Evolutionary conservation across 2,329 filamentous ascomycete species (phyloP).

Genomic region (Bertia moriformis): DNA sequence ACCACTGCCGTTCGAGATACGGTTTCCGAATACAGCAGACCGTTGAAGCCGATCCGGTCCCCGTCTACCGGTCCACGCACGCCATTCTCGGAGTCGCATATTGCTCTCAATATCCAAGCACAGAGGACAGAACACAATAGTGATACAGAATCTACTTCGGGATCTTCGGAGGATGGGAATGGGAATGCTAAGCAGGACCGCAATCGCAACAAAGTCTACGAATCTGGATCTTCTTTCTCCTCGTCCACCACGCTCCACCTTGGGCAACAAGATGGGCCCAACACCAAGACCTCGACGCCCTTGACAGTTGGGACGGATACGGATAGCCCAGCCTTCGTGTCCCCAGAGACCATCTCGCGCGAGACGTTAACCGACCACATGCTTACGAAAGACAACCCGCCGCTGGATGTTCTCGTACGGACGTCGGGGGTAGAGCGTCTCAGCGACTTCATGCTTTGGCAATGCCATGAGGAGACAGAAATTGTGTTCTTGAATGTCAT

Average conservation of each 20-base stretch:
- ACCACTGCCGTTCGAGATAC: conserved; percentile 54
- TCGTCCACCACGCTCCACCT: conserved; percentile 16
- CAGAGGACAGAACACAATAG: conserved; percentile 15
- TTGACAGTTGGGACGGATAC: no score
- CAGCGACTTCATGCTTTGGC: conserved; percentile 69
- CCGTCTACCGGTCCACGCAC: conserved; percentile 20
- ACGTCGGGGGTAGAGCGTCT: conserved; percentile 58
- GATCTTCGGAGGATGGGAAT: conserved; percentile 12
- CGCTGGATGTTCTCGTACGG: conserved; percentile 53
- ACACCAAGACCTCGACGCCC: conserved; percentile 4
- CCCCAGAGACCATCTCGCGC: conserved; percentile 52
- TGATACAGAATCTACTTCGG: conserved; percentile 5
- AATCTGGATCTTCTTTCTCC: conserved; percentile 12
- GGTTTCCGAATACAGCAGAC: conserved; percentile 49
- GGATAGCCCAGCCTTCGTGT: conserved; percentile 31
- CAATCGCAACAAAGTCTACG: conserved; percentile 18
- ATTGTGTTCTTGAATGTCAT: conserved; percentile 56
- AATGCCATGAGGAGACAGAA: conserved; percentile 56
- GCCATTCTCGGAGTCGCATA: conserved; percentile 54
- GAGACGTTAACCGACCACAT: conserved; percentile 50
- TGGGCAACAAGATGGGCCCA: conserved; percentile 9
- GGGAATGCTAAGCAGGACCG: conserved; percentile 17
- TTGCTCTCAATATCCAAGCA: conserved; percentile 45
- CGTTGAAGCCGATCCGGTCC: conserved; percentile 20
- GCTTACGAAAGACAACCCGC: conserved; percentile 51